Base-by-base conservation (phyloP, 305 asterid species). In the Fraxinus angustifolia region DNA sequence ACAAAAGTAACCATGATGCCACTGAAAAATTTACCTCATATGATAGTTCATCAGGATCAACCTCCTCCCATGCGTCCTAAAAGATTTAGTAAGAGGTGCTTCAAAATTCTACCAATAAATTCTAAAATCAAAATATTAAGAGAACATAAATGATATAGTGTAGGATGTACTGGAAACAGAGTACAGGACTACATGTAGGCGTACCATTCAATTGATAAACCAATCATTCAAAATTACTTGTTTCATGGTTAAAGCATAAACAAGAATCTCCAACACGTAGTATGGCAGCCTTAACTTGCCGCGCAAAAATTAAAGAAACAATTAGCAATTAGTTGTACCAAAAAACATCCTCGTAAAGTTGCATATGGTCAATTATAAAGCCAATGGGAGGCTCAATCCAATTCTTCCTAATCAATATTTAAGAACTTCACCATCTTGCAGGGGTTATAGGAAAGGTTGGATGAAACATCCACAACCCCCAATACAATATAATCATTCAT, bases 1-100 rank as follows among this genome's bases (percentile, higher is more conserved):
- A 73, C 79, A 82, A 87, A 83, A 75, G 48, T 74, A 48, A 81
- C 56, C 60, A 71, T 6, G 62, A 71, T 4, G 35, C 35, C 2
- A 35, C n/a, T 36, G 73, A 77, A 30, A 31, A 74, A 68, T 81
- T 82, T 85, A 94, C 97, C 96, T 94, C 98, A 83, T 93, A 95
- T 30, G 97, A 89, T 38, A 95, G 89, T 87, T 93, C 99, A 84
- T 95, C 99, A 4, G 97, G 98, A 86, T 95, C 98, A 84, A 89
- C 94, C 79, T 91, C 98, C 75, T 89, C 96, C 98, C 99, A 95
- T 53, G 92, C 88, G 82, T 91, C 98, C 99, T 93, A 85, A 23
- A 70, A 80, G 38, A 82, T 79, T 77, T 80, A 90, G 79, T 71
- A 83, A 75, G 53, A 76, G 62, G 84, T 31, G 53, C 35, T 16